A percentile compares a stretch with the other conserved stretches of the same genome.
These are phyloP conservation scores for Yamadazyma epiphylla DNA, from an alignment of 1,139 yeast genomes.

Conservation along the genomic window DNA sequence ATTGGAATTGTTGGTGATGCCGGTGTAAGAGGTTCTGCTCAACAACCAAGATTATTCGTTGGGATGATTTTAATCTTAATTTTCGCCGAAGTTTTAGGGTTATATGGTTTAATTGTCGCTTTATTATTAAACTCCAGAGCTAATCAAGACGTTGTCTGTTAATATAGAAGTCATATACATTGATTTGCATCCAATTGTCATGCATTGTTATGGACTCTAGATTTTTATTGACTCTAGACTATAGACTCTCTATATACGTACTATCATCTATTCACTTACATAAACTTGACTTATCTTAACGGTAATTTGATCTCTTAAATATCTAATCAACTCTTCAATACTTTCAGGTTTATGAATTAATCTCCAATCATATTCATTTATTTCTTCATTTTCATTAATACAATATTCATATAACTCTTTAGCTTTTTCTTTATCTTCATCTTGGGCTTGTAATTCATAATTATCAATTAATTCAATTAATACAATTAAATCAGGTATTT, in stretches of 20 bases:
- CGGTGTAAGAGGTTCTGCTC: slow-evolving; percentile 95
- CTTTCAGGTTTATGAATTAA: slow-evolving; percentile 18
- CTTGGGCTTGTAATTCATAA: slow-evolving; percentile 31
- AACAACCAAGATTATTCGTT: slow-evolving; percentile 94
- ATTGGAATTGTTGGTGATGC: slow-evolving; percentile 99
- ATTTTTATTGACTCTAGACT: too few species aligned
- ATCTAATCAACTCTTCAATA: slow-evolving; percentile 20
- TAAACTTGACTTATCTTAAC: slow-evolving; percentile 39
- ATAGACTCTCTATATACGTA: neutral
- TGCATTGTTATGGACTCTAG: too few species aligned
- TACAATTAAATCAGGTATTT: slow-evolving; percentile 43
- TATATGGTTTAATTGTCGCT: slow-evolving; percentile 97
- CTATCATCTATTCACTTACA: slow-evolving; percentile 14
- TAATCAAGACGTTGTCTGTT: slow-evolving; percentile 83
- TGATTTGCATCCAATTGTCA: too few species aligned
- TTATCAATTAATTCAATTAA: slow-evolving; percentile 47
- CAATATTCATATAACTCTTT: slow-evolving; percentile 31
- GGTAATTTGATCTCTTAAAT: slow-evolving; percentile 30
- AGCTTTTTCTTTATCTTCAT: slow-evolving; percentile 25
- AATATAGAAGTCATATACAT: too few species aligned
- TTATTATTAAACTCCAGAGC: slow-evolving; percentile 96
- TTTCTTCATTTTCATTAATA: slow-evolving; percentile 10
- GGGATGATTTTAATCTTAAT: slow-evolving; percentile 91
- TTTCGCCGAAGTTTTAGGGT: slow-evolving; percentile 97
- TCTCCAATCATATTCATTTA: slow-evolving; percentile 27